Percentiles rank a stretch among this genome's conserved stretches.
These are phyloP conservation scores for Dendrobium catenatum DNA, from an alignment of 106 monocot genomes.

Conservation along the genomic window DNA sequence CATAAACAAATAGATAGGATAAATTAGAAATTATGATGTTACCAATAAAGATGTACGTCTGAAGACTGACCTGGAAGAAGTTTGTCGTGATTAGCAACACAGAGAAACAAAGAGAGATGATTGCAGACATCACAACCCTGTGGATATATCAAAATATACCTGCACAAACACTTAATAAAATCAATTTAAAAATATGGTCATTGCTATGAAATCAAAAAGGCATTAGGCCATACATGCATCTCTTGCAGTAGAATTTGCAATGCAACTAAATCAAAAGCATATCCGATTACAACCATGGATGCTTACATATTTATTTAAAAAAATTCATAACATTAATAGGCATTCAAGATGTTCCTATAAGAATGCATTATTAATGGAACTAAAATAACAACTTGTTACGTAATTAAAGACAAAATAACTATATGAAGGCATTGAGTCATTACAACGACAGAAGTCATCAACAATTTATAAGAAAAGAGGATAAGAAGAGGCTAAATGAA, in stretches of 20 bases:
- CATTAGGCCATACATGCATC: not conserved
- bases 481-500: too few species aligned
- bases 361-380: too few species aligned
- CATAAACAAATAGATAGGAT: not conserved
- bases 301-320: not conserved
- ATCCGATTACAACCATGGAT: not conserved
- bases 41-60: not conserved
- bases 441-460: too few species aligned
- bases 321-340: too few species aligned
- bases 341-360: too few species aligned
- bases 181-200: not conserved
- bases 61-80: conserved; percentile 72
- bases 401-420: too few species aligned
- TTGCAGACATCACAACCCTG: conserved; percentile 96
- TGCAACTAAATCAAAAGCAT: not conserved
- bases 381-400: too few species aligned
- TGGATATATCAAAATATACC: conserved; percentile 98
- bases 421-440: too few species aligned
- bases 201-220: not conserved
- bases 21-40: not conserved
- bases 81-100: conserved; percentile 96
- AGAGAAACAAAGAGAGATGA: conserved; percentile 94
- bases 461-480: too few species aligned
- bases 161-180: conserved; percentile 27
- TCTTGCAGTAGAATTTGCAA: not conserved